A percentile compares a stretch with the other conserved stretches of the same genome.
Evolutionary conservation across 805 yeast genomes (phyloP).

Genomic region (Wickerhamomyces silvicola): DNA sequence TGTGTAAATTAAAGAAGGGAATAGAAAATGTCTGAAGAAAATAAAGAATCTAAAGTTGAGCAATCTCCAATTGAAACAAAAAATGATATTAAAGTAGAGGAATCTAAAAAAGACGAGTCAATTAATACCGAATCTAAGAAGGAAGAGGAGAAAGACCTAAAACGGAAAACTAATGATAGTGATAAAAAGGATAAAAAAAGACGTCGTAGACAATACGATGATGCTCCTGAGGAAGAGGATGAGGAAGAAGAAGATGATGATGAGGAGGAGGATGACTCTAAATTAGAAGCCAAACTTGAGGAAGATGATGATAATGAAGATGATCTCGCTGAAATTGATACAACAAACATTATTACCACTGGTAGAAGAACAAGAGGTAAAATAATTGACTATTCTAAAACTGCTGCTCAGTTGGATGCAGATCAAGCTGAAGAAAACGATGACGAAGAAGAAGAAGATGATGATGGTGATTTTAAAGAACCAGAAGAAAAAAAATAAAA

Average conservation of each 20-base stretch:
- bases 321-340: conserved; percentile 72
- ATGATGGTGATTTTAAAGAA: conserved; percentile 47
- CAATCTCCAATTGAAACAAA: conserved; percentile 5
- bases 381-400: conserved; percentile 77
- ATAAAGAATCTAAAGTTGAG: conserved; percentile 9
- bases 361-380: conserved; percentile 91
- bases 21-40: conserved; percentile 22
- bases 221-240: conserved; percentile 45
- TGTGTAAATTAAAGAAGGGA: too few species aligned
- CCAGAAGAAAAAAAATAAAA: conserved; percentile 21
- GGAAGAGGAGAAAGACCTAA: conserved; percentile 16
- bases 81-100: too few species aligned
- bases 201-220: conserved; percentile 57
- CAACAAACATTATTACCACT: conserved; percentile 72
- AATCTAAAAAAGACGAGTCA: conserved; percentile 8
- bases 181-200: conserved; percentile 41
- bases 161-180: conserved; percentile 21
- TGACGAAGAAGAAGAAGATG: conserved; percentile 42
- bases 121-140: conserved; percentile 12
- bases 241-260: conserved; percentile 39
- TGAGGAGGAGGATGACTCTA: conserved; percentile 44
- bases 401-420: conserved; percentile 61
- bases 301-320: conserved; percentile 66
- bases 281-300: conserved; percentile 33
- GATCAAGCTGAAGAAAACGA: conserved; percentile 35